Evolutionary conservation across 306 rosid genomes (phyloP).

Genomic region (Gillenia trifoliata): DNA sequence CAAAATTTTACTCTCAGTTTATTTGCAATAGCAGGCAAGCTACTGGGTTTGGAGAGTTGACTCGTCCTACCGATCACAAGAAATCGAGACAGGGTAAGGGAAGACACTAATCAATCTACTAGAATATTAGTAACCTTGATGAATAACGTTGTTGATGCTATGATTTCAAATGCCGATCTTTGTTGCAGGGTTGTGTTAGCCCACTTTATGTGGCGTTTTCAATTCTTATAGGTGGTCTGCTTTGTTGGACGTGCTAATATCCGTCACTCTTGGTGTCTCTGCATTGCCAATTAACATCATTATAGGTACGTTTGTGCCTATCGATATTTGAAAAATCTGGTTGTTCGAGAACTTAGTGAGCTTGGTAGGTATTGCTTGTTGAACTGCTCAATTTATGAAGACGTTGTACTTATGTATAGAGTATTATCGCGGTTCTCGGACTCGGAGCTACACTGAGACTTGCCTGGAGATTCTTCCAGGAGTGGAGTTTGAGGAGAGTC

Average conservation of each 20-base stretch:
- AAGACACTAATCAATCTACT: background rate
- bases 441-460: conserved; percentile 46
- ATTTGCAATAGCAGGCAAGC: conserved; percentile 31
- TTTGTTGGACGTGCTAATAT: conserved; percentile 43
- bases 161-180: background rate
- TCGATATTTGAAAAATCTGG: too few relatives aligned
- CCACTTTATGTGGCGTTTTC: conserved; percentile 50
- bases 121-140: background rate
- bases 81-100: conserved; percentile 34
- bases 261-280: conserved; percentile 46
- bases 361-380: too few relatives aligned
- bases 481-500: conserved; percentile 41
- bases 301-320: conserved; percentile 26
- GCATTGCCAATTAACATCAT: conserved; percentile 46
- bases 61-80: conserved; percentile 27
- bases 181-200: conserved; percentile 38
- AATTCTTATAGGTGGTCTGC: conserved; percentile 43
- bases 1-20: background rate
- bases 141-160: background rate
- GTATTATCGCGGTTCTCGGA: conserved; percentile 53
- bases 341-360: background rate
- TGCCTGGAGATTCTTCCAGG: conserved; percentile 41
- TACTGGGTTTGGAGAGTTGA: conserved; percentile 56
- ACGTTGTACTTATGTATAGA: conserved; percentile 22
- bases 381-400: too few relatives aligned